These are phyloP conservation scores for Sugiyamaella valdiviana DNA, from an alignment of 805 yeast species.

Conservation along the genomic window DNA sequence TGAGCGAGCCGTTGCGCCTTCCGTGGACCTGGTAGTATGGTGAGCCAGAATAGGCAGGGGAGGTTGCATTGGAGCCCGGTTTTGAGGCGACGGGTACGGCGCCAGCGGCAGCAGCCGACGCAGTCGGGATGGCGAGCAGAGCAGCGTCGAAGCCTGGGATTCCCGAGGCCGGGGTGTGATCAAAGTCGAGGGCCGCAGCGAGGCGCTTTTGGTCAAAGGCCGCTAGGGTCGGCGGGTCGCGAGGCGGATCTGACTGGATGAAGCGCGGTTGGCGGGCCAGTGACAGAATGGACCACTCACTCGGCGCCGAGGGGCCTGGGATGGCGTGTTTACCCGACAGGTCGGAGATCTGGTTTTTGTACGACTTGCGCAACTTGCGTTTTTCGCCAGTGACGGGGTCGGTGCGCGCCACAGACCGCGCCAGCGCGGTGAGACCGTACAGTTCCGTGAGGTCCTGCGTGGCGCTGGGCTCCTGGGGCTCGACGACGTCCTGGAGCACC, in stretches of 20 bases:
- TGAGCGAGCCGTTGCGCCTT: constrained; percentile 3
- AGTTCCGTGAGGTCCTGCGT: constrained; percentile 60
- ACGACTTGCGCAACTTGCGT: constrained; percentile 86
- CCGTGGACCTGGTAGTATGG: constrained; percentile 8
- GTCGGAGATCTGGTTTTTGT: constrained; percentile 85
- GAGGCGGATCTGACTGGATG: constrained; percentile 19
- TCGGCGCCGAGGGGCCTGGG: constrained; percentile 26
- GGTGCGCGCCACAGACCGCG: constrained; percentile 76
- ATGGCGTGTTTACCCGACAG: constrained; percentile 55
- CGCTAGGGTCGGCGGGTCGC: constrained; percentile 39
- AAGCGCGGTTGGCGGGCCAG: constrained; percentile 24
- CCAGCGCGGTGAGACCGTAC: constrained; percentile 61
- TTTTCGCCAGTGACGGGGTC: constrained; percentile 88
- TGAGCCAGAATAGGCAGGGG: neutral
- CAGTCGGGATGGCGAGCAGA: constrained; percentile 49
- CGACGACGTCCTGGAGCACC: constrained; percentile 6
- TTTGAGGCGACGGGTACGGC: neutral
- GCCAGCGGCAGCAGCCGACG: neutral
- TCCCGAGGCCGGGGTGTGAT: constrained; percentile 60
- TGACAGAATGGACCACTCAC: constrained; percentile 22
- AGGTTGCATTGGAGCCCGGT: neutral
- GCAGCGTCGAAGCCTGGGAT: constrained; percentile 71
- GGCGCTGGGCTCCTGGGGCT: constrained; percentile 42
- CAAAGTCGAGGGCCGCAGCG: constrained; percentile 48
- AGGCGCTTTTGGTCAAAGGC: constrained; percentile 47